Conservation (phyloP, 2,329 filamentous ascomycete species). For the Penicillium sp. region DNA sequence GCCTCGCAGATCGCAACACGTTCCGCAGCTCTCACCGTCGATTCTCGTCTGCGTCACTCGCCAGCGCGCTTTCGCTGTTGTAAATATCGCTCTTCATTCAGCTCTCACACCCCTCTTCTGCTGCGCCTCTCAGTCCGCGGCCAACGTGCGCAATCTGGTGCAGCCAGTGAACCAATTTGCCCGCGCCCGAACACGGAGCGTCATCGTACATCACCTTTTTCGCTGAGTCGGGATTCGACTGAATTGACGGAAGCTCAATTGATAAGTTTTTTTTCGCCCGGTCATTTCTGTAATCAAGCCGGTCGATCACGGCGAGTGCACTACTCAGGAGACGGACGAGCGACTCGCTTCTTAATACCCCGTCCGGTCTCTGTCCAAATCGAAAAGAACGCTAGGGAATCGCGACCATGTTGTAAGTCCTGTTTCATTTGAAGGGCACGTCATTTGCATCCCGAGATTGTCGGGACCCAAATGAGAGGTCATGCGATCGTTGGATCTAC, state of each 20-base stretch:
- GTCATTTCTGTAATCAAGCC: neutral
- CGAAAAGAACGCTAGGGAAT: conserved; percentile 6
- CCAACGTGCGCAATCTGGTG: neutral
- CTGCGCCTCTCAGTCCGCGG: neutral
- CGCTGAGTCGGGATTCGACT: neutral
- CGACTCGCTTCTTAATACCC: conserved; percentile 7
- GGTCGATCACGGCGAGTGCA: neutral
- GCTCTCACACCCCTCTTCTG: neutral
- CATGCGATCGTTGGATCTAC: neutral
- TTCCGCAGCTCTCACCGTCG: neutral
- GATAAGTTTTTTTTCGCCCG: too few species aligned
- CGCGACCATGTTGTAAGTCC: conserved; percentile 23
- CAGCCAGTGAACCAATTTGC: neutral
- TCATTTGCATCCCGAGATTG: neutral
- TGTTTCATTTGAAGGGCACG: neutral
- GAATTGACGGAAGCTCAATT: too few species aligned
- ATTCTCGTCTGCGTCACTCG: too few species aligned
- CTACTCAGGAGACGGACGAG: neutral
- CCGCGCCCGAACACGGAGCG: neutral
- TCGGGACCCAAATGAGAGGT: neutral
- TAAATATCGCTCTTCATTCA: neutral
- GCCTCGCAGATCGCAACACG: conserved; percentile 10
- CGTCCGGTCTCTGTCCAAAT: conserved; percentile 8
- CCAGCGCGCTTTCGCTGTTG: too few species aligned
- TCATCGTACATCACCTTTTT: neutral